These are phyloP conservation scores for Thelephora ganbajun DNA, from an alignment of 768 basidiomycete genomes.

Conservation along the genomic window DNA sequence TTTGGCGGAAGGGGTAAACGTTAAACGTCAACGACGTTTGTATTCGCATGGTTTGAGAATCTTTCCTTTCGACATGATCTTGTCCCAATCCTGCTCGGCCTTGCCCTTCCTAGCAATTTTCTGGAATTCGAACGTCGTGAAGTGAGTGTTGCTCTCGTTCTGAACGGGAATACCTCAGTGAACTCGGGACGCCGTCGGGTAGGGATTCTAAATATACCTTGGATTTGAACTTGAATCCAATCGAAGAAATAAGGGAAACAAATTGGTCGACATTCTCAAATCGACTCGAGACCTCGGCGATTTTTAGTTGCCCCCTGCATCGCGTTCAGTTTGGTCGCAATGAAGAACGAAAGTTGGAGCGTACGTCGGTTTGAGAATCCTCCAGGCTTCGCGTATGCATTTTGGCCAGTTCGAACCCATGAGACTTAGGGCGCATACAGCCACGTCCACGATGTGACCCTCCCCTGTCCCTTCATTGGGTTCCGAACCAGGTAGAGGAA, in stretches of 20 bases:
- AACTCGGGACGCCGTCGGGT: conserved; percentile 1
- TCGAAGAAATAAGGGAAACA: conserved; percentile 37
- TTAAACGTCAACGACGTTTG: conserved; percentile 51
- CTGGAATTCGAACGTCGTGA: conserved; percentile 69
- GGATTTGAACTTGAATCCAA: conserved; percentile 60
- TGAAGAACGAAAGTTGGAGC: conserved; percentile 14
- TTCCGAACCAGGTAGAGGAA: conserved; percentile 81
- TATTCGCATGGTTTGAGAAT: conserved; percentile 86
- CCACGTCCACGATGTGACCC: conserved; percentile 80
- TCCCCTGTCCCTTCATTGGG: conserved; percentile 26
- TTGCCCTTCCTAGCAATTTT: conserved; percentile 37
- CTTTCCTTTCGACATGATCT: conserved; percentile 34
- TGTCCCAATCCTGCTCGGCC: conserved; percentile 45
- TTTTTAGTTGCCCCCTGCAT: conserved; percentile 62
- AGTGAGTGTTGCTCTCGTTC: conserved; percentile 78
- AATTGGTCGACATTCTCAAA: conserved; percentile 62
- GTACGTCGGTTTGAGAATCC: conserved; percentile 74
- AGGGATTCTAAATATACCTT: conserved; percentile 37
- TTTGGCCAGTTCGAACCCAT: conserved; percentile 97
- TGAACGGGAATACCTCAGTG: conserved; percentile 16
- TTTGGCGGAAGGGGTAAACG: neutral
- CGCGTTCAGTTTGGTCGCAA: conserved; percentile 1
- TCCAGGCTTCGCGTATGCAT: conserved; percentile 80
- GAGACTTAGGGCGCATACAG: conserved; percentile 85
- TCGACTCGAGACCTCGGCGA: conserved; percentile 84